Evolutionary conservation across 2,329 filamentous ascomycete species (phyloP).

Genomic region (Aspergillus awamori): DNA sequence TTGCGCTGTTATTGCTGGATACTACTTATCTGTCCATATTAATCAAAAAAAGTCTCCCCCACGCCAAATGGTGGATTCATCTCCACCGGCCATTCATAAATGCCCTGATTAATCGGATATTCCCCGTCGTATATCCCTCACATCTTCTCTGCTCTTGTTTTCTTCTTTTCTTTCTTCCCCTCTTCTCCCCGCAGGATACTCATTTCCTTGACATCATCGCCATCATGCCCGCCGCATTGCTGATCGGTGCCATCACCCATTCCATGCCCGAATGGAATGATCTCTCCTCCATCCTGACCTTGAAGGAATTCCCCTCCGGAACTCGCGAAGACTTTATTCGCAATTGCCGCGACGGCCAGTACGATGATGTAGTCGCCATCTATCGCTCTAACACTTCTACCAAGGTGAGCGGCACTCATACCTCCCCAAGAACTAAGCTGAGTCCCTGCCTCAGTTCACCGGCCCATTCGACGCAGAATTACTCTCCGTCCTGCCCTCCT

Average conservation of each 20-base stretch:
- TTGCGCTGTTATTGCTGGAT: too few relatives aligned
- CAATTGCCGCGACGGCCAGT: constrained; percentile 58
- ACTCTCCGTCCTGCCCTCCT: constrained; percentile 48
- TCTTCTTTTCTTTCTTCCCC: background rate
- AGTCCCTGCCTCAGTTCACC: constrained; percentile 35
- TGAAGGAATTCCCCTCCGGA: constrained; percentile 58
- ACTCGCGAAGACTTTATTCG: constrained; percentile 59
- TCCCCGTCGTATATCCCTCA: background rate
- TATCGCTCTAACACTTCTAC: constrained; percentile 63
- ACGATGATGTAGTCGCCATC: constrained; percentile 58
- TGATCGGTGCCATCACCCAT: constrained; percentile 50
- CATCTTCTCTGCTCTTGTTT: background rate
- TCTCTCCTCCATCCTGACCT: constrained; percentile 43
- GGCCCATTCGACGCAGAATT: constrained; percentile 55
- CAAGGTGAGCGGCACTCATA: constrained; percentile 33
- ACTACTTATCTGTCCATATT: too few relatives aligned
- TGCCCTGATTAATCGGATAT: background rate
- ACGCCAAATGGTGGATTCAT: background rate
- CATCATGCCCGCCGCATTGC: constrained; percentile 45
- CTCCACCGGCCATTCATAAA: background rate
- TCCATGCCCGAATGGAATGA: constrained; percentile 48
- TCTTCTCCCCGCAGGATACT: background rate
- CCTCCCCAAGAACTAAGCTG: background rate
- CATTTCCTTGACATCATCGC: constrained; percentile 15
- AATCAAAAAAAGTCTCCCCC: too few relatives aligned